Evolutionary conservation across 208 protist species (phyloP), one percentile per base, ranked within the genome.

Genomic region (Leishmania arabica): DNA sequence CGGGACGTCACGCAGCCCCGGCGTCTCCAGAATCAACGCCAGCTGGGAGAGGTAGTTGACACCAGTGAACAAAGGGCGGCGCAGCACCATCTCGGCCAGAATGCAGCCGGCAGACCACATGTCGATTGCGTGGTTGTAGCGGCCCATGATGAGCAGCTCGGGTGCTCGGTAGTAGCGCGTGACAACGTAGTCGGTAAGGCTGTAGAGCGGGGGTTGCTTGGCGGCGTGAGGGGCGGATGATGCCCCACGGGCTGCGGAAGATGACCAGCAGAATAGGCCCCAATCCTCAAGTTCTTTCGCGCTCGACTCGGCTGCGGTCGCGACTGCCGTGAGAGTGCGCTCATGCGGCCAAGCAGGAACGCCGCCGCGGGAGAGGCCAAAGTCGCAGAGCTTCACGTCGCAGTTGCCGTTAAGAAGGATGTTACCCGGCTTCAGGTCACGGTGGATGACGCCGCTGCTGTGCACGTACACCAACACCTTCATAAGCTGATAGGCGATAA

Each of bases 131-230:
- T 94, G 91, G 47, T 96, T 99, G 90, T 99, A 99, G 73, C 82
- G 81, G 56, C 87, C 81, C 90, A 90, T 89, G 49, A 93, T 81
- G 60, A 99, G 94, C 45, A 99, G 89, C 89, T 99, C 99, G 15
- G 99, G 99, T 15, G 99, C 95, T 42, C 99, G 89, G 86, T 99
- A 99, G 98, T 99, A 99, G 13, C 99, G 89, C 27, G 98, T 99
- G 58, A 98, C 95, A 19, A 99, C 97, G 82, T 98, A 99, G 70
- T 97, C 95, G 15, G 98, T 99, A 79, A 99, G 78, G 64, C 84
- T 86, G 86, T 89, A 95, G 47, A 94, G 77, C 42, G 68, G 45
- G 8, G 82, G 42, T 8, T 77, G 54, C 34, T 84, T 73, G 40
- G 77, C 62, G 40, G 76, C 70, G 45, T 80, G 37, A 40, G 42